Evolutionary conservation across 768 basidiomycete species (phyloP).

Genomic region (Trametes sanguinea): DNA sequence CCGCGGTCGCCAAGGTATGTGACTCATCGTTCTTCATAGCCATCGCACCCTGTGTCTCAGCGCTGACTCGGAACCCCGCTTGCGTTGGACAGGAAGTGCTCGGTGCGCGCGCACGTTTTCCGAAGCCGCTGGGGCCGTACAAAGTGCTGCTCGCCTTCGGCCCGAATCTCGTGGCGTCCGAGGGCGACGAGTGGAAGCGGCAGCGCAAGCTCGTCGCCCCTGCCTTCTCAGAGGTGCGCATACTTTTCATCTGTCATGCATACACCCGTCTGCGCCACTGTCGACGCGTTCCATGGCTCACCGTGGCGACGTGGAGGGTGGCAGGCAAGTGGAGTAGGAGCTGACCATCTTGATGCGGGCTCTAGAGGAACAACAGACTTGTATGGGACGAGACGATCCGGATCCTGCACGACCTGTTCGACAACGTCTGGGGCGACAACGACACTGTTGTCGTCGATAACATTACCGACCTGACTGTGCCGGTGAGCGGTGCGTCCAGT

Average conservation of each 20-base stretch:
- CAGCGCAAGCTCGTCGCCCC: slow-evolving; percentile 62
- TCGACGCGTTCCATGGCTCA: too few relatives aligned
- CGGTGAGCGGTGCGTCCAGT: slow-evolving; percentile 36
- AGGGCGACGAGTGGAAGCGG: slow-evolving; percentile 65
- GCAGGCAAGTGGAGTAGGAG: too few relatives aligned
- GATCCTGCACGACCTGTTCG: slow-evolving; percentile 33
- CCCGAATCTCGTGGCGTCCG: slow-evolving; percentile 60
- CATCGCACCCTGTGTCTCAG: too few relatives aligned
- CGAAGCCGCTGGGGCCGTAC: slow-evolving; percentile 55
- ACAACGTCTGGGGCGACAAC: slow-evolving; percentile 48
- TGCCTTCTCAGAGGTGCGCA: slow-evolving; percentile 57
- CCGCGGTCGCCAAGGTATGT: slow-evolving; percentile 18
- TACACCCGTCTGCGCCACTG: neutral
- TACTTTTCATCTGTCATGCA: neutral
- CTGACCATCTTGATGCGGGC: too few relatives aligned
- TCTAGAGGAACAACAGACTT: slow-evolving; percentile 37
- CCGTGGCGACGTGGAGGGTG: too few relatives aligned
- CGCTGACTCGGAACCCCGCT: too few relatives aligned
- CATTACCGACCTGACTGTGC: slow-evolving; percentile 50
- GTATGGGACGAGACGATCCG: slow-evolving; percentile 40
- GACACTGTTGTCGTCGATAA: slow-evolving; percentile 46
- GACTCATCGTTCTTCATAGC: too few relatives aligned
- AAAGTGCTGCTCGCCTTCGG: slow-evolving; percentile 51
- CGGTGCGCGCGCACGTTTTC: slow-evolving; percentile 49
- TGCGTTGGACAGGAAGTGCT: slow-evolving; percentile 46